These are phyloP conservation scores for Venturia nashicola DNA, from an alignment of 2,329 filamentous ascomycete genomes.

Conservation along the genomic window DNA sequence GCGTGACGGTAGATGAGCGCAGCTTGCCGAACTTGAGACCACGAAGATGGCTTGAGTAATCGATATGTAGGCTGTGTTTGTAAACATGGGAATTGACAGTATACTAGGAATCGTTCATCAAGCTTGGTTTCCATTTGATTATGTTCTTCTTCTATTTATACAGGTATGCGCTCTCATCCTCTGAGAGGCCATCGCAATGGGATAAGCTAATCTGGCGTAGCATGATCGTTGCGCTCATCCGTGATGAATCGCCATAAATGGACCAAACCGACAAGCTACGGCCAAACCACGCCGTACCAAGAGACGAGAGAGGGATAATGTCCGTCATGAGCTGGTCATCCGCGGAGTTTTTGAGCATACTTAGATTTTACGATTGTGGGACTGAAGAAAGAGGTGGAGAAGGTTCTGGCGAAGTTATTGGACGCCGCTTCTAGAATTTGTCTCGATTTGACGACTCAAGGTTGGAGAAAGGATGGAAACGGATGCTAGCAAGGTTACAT, in stretches of 20 bases:
- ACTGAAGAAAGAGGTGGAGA: not conserved
- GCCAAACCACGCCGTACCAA: not conserved
- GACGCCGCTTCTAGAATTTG: not conserved
- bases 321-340: not conserved
- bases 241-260: conserved; percentile 51
- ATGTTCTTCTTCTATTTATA: conserved; percentile 99
- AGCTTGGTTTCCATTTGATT: conserved; percentile 94
- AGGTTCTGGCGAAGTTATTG: not conserved
- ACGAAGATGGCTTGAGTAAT: not conserved
- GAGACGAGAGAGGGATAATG: not conserved
- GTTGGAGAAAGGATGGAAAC: not conserved
- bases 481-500: not conserved
- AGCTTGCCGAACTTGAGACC: not conserved
- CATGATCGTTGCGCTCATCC: conserved; percentile 72
- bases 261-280: not conserved
- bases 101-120: conserved; percentile 90
- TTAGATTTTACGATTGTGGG: not conserved
- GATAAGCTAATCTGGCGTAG: conserved; percentile 17
- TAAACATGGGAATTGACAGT: not conserved
- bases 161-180: conserved; percentile 43
- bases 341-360: not conserved
- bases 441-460: not conserved
- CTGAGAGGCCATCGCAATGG: conserved; percentile 42
- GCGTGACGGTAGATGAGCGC: not conserved
- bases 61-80: not conserved